These are phyloP conservation scores for Combretum micranthum DNA, from an alignment of 345 rosid genomes.

Conservation along the genomic window DNA sequence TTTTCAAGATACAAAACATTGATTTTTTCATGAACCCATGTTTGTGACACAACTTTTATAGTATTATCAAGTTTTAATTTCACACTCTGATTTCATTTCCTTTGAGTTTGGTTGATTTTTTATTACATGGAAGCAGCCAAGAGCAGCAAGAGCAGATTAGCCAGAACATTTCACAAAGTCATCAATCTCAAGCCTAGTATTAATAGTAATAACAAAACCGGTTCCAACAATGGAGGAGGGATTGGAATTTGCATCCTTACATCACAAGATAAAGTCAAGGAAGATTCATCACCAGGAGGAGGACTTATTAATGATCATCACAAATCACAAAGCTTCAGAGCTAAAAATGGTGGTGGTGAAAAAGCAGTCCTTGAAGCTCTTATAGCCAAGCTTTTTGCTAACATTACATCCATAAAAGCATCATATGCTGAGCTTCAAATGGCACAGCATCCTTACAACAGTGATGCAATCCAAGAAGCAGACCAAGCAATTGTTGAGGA, in stretches of 20 bases:
- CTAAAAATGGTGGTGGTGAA: constrained; percentile 1
- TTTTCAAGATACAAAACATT: neutral
- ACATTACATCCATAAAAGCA: constrained; percentile 74
- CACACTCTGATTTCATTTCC: neutral
- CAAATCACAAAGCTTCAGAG: constrained; percentile 2
- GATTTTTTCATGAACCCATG: constrained; percentile 5
- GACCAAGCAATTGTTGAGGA: constrained; percentile 89
- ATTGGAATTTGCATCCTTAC: constrained; percentile 65
- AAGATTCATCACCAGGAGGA: constrained; percentile 7
- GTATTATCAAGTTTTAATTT: neutral
- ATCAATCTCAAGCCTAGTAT: constrained; percentile 40
- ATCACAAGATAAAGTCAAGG: constrained; percentile 40
- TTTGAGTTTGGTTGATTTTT: neutral
- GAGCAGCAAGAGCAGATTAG: constrained; percentile 46
- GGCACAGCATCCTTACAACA: constrained; percentile 81
- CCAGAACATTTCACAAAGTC: constrained; percentile 65
- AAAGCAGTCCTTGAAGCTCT: constrained; percentile 64
- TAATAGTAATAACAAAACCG: constrained; percentile 37
- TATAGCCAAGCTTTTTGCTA: constrained; percentile 71
- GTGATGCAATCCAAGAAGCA: constrained; percentile 67
- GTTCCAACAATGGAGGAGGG: constrained; percentile 37
- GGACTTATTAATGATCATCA: neutral
- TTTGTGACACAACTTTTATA: too few relatives aligned
- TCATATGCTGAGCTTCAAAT: constrained; percentile 90
- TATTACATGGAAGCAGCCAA: constrained; percentile 11